phyloP scores from a whole-genome alignment of 495 filamentous ascomycete genomes.

The Aspergillus hancockii region DNA sequence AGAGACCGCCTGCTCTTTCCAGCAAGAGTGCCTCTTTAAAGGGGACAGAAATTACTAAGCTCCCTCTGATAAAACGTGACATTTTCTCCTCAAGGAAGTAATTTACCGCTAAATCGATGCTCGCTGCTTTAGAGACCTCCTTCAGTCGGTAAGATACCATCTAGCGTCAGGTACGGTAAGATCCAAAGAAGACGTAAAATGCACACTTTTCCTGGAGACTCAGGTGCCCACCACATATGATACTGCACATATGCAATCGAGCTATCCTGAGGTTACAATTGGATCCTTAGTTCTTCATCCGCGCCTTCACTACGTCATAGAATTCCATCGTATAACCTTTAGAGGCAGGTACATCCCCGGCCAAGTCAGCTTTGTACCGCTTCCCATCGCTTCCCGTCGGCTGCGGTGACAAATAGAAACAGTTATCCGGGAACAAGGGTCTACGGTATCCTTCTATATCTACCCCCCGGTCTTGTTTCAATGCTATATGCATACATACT shows the following conservation, averaged over 20 bases:
- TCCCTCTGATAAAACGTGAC: neutral
- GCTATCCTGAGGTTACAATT: neutral
- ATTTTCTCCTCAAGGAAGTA: neutral
- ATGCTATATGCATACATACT: neutral
- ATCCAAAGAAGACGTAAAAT: neutral
- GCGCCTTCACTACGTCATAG: constrained; percentile 7
- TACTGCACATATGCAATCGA: neutral
- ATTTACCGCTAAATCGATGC: neutral
- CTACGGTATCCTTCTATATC: neutral
- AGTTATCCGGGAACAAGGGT: neutral
- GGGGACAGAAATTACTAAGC: neutral
- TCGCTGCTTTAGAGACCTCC: neutral
- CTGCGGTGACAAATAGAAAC: constrained; percentile 24
- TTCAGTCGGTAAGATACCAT: neutral
- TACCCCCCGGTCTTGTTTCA: neutral
- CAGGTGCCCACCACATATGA: constrained; percentile 1
- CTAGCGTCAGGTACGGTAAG: neutral
- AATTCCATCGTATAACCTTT: constrained; percentile 3
- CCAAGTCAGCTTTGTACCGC: constrained; percentile 16
- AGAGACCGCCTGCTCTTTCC: neutral
- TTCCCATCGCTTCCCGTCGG: constrained; percentile 34
- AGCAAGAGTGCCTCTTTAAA: neutral
- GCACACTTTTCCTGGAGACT: neutral
- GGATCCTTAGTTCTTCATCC: neutral
- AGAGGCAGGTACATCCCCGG: constrained; percentile 22